These are phyloP conservation scores for Murraya koenigii DNA, from an alignment of 345 rosid genomes.

Conservation along the genomic window DNA sequence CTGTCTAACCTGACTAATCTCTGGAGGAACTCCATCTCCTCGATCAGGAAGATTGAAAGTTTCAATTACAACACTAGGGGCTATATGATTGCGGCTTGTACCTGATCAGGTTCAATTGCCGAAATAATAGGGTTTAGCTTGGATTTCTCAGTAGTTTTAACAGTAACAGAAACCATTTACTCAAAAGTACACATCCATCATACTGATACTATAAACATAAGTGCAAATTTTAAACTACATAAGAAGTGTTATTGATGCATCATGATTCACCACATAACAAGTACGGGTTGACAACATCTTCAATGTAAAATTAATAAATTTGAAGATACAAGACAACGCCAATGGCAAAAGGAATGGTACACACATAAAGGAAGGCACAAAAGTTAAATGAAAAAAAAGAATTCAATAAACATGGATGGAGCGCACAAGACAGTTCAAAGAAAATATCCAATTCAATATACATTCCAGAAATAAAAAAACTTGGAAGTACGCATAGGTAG, in stretches of 20 bases:
- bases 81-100: slow-evolving; percentile 34
- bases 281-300: neutral
- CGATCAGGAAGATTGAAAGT: slow-evolving; percentile 63
- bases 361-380: neutral
- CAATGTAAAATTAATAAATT: neutral
- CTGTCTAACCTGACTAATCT: slow-evolving; percentile 58
- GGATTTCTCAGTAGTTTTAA: neutral
- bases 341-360: neutral
- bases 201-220: neutral
- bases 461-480: neutral
- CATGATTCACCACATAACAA: neutral
- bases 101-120: slow-evolving; percentile 39
- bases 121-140: slow-evolving; percentile 1
- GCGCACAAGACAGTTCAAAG: neutral
- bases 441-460: neutral
- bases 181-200: neutral
- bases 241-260: neutral
- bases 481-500: neutral
- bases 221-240: neutral
- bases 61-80: slow-evolving; percentile 63
- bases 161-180: neutral
- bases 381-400: neutral
- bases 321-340: neutral
- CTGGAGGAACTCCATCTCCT: slow-evolving; percentile 72
- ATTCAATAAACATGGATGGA: neutral